Conservation (phyloP, 2,329 filamentous ascomycete species). For the Phialophora chinensis region DNA sequence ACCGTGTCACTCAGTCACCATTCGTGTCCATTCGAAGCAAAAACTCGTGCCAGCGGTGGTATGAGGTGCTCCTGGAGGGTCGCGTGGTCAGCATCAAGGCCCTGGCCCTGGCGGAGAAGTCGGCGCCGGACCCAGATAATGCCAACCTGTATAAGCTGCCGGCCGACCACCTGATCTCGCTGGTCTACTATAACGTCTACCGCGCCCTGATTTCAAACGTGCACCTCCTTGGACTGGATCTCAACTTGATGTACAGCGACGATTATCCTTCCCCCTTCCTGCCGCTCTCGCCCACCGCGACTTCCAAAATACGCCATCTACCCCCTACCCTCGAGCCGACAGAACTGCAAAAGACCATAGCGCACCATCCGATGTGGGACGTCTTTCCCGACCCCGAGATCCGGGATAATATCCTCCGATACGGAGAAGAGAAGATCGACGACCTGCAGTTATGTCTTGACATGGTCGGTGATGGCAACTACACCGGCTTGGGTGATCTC, state of each 20-base stretch:
- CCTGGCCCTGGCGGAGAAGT: conserved; percentile 19
- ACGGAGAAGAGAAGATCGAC: conserved; percentile 43
- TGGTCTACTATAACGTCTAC: conserved; percentile 47
- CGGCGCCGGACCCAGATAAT: conserved; percentile 14
- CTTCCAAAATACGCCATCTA: conserved; percentile 34
- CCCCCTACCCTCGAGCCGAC: conserved; percentile 48
- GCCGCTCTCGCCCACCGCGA: conserved; percentile 28
- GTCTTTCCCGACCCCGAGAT: conserved; percentile 47
- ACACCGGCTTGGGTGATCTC: conserved; percentile 1
- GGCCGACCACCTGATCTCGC: conserved; percentile 45
- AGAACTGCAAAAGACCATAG: conserved; percentile 44
- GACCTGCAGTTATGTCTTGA: conserved; percentile 48
- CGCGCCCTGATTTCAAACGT: conserved; percentile 44
- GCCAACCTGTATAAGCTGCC: conserved; percentile 34
- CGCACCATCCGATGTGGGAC: conserved; percentile 52
- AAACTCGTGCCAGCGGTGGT: conserved; percentile 25
- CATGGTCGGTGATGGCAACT: conserved; percentile 42
- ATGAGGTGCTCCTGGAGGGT: conserved; percentile 23
- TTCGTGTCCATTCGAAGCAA: conserved; percentile 32
- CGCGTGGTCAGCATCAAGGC: conserved; percentile 22
- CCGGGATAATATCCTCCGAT: conserved; percentile 49
- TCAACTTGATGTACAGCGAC: conserved; percentile 35
- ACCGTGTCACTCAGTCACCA: conserved; percentile 3
- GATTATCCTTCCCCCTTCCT: conserved; percentile 38
- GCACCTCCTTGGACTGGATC: conserved; percentile 40